Evolutionary conservation across 352 stramenopile species (phyloP), one percentile per base, ranked within the genome.

Genomic region (Phytophthora capsici): DNA sequence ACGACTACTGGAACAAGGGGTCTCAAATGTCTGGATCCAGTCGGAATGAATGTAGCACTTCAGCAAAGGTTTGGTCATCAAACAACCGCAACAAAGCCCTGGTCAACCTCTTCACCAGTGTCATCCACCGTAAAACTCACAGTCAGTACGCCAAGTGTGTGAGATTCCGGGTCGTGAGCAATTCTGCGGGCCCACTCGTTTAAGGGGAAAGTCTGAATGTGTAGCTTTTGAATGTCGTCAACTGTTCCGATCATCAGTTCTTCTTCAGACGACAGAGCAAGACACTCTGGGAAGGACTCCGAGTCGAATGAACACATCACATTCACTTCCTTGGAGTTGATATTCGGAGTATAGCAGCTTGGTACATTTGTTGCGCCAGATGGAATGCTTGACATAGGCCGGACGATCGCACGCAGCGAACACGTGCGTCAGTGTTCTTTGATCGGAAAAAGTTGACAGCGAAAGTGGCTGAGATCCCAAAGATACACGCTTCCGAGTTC

Each of bases 211-310:
- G 96, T 98, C 57, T 98, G 96, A 47, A 99, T 98, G 79, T 99
- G 97, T 34, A 99, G 86, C 67, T 99, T 99, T 68, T 99, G 96
- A 66, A 99, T 99, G 68, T 99, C 93, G 67, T 99, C 97, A 38
- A 99, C 98, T 4, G 94, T 98, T 28, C 98, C 98, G 46, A 99
- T 97, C 5, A 92, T 96, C 20, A 99, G 71, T 50, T 95, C 94
- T 56, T 91, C 88, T 69, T 99, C 96, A 9, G 97, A 98, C 5
- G 96, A 93, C 10, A 99, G 74, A 20, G 96, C 97, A 2, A 99
- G 83, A 58, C 96, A 99, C 61, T 99, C 91, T 1, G 93, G 94
- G 57, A 98, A 98, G 14, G 84, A 78, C 22, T 93, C 80, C 4
- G 94, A 96, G 65, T 98, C 80, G 63, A 98, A 98, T 16, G 94